Evolutionary conservation across 352 stramenopile genomes (phyloP).

Genomic region (Plasmopara viticola): DNA sequence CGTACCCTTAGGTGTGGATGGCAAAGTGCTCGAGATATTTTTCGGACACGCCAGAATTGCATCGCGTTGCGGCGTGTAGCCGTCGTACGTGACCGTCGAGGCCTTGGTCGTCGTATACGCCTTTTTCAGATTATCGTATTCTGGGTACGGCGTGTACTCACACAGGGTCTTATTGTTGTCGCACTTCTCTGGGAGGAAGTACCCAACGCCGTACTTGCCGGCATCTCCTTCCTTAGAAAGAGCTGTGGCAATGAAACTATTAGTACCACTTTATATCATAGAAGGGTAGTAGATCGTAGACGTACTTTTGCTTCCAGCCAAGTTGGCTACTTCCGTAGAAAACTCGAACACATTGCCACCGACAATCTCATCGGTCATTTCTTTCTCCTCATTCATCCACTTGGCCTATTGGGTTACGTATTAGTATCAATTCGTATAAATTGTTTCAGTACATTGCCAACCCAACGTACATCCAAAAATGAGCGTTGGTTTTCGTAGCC

Average conservation of each 20-base stretch:
- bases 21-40: not conserved
- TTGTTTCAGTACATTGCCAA: not conserved
- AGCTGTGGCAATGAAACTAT: slow-evolving; percentile 9
- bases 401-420: slow-evolving; percentile 25
- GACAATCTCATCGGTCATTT: slow-evolving; percentile 58
- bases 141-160: slow-evolving; percentile 48
- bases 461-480: slow-evolving; percentile 40
- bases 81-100: slow-evolving; percentile 25
- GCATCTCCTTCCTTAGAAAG: slow-evolving; percentile 40
- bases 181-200: slow-evolving; percentile 57
- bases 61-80: not conserved
- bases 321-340: slow-evolving; percentile 52
- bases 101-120: slow-evolving; percentile 42
- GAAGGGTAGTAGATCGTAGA: not conserved
- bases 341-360: slow-evolving; percentile 78
- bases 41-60: not conserved
- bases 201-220: slow-evolving; percentile 59
- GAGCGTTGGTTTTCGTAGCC: slow-evolving; percentile 61
- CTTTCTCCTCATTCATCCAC: slow-evolving; percentile 72
- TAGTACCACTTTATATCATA: not conserved
- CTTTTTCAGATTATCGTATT: slow-evolving; percentile 46
- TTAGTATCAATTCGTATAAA: not conserved
- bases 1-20: not conserved
- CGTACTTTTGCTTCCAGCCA: slow-evolving; percentile 29
- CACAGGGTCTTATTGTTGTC: slow-evolving; percentile 43